Evolutionary conservation across 2,329 filamentous ascomycete species (phyloP), one percentile per base, ranked within the genome.

Genomic region (Cyclaneusma minus): DNA sequence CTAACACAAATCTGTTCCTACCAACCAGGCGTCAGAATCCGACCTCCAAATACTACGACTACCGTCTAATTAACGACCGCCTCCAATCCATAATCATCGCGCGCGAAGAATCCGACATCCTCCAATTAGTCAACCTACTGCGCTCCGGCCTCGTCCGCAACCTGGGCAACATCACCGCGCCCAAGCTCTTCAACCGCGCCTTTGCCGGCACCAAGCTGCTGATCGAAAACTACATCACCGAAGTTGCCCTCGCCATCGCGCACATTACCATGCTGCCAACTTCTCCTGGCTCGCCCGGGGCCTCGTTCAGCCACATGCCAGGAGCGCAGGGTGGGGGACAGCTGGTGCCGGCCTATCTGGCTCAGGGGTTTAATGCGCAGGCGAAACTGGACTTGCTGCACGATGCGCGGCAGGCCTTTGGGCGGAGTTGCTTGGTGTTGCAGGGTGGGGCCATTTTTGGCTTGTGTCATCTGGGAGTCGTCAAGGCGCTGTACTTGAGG

Each of bases 391-490:
- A 92, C 51, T 68, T 91, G 30, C 61, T 93, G 27, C 80, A 89
- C 41, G 82, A 92, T 50, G 83, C 83, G 7, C 65, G 85, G 7
- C 82, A 89, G 47, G 81, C 83, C 0, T 91, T 92, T 52, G 87
- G 85, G 7, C 65, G 84, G 36, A 89, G 76, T 29, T 84, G 80
- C 1, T 61, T 94, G 13, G 77, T 94, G 4, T 54, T 94, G 2
- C 84, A 94, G 48, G 85, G 85, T 24, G 85, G 87, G 9, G 80
- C 83, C 21, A 87, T 92, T 31, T 93, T 94, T 42, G 85, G 85
- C 2, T 55, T 93, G 7, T 93, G 82, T 41, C 87, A 94, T 50
- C 51, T 94, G 4, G 85, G 85, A 5, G 83, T 94, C 5, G 80
- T 92, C 20, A 92, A 87, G 46, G 84, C 84, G 2, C 56, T 94